Conservation (phyloP, 116 monocot genomes). For the Posidonia oceanica region DNA sequence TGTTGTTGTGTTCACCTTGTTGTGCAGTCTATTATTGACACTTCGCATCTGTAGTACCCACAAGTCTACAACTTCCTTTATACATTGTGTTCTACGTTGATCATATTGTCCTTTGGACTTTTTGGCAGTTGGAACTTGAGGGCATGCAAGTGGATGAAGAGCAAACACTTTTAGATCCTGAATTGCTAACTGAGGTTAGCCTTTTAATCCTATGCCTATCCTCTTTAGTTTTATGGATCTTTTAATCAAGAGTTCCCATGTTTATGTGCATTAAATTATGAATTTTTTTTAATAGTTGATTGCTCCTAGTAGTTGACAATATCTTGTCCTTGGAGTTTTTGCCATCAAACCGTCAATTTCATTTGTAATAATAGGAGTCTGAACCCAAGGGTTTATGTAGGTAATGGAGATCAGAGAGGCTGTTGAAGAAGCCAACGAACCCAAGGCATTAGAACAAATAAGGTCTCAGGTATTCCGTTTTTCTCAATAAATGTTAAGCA, state of each 20-base stretch:
- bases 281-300: background rate
- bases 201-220: background rate
- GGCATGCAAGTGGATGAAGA: slow-evolving; percentile 79
- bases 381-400: slow-evolving; percentile 17
- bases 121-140: slow-evolving; percentile 62
- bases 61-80: too few relatives aligned
- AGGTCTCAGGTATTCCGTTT: slow-evolving; percentile 6
- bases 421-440: slow-evolving; percentile 54
- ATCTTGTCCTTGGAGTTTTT: background rate
- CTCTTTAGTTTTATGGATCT: too few relatives aligned
- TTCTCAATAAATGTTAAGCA: background rate
- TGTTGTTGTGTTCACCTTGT: too few relatives aligned
- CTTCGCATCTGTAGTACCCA: too few relatives aligned
- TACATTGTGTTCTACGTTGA: too few relatives aligned
- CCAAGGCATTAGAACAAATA: slow-evolving; percentile 44
- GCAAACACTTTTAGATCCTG: slow-evolving; percentile 52
- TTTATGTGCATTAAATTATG: background rate
- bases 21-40: too few relatives aligned
- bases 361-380: background rate
- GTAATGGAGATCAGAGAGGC: slow-evolving; percentile 90
- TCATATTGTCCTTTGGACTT: too few relatives aligned
- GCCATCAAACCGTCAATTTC: background rate
- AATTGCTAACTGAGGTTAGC: slow-evolving; percentile 73
- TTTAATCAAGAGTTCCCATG: background rate
- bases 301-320: background rate